These are phyloP conservation scores for Acer saccharum DNA, from an alignment of 345 rosid genomes.

Conservation along the genomic window DNA sequence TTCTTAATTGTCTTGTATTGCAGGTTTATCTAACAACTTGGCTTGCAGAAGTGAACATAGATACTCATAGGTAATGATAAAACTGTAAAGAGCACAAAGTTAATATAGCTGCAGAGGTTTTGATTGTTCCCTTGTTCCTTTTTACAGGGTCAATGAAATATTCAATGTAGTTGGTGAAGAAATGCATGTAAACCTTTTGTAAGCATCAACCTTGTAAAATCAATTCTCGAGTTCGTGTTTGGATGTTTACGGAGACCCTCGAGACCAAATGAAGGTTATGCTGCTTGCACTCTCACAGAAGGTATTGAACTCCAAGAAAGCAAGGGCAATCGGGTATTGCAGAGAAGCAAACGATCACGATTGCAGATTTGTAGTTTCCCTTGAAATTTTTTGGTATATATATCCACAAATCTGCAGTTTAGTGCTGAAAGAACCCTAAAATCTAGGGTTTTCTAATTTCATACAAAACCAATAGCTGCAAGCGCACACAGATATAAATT, in stretches of 20 bases:
- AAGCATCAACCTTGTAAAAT: slow-evolving; percentile 5
- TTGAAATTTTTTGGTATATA: no score
- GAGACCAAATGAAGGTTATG: background rate
- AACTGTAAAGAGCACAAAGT: background rate
- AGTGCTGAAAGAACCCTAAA: no score
- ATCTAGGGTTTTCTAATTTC: no score
- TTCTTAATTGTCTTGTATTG: slow-evolving; percentile 11
- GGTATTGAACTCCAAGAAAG: background rate
- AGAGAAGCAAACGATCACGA: background rate
- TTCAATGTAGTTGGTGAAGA: slow-evolving; percentile 65
- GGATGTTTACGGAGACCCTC: background rate
- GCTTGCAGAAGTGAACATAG: slow-evolving; percentile 79
- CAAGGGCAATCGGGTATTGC: background rate
- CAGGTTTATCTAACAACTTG: slow-evolving; percentile 81
- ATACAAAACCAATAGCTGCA: no score
- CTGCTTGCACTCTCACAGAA: background rate
- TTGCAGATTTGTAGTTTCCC: background rate
- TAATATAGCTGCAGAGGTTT: background rate
- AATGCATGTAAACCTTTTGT: slow-evolving; percentile 47
- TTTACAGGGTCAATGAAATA: slow-evolving; percentile 66
- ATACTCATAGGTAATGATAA: slow-evolving; percentile 54
- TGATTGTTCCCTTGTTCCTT: background rate
- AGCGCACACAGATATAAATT: no score
- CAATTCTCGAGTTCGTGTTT: background rate
- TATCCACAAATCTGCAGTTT: no score